A percentile compares a stretch with the other conserved stretches of the same genome.
These are phyloP conservation scores for Hypericum perforatum DNA, from an alignment of 345 rosid genomes.

Conservation along the genomic window DNA sequence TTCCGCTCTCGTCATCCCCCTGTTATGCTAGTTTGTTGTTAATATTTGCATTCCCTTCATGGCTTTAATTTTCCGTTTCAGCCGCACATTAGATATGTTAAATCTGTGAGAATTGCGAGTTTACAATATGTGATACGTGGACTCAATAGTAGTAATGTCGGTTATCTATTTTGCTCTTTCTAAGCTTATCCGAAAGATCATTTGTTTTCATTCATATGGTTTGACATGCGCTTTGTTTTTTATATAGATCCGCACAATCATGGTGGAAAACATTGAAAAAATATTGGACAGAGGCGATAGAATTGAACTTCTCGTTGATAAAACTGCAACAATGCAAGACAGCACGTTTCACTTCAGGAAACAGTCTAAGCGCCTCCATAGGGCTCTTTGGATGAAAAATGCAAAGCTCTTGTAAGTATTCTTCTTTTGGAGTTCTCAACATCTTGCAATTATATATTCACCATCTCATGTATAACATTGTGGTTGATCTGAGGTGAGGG, in stretches of 20 bases:
- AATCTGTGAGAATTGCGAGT: no score
- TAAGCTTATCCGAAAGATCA: background rate
- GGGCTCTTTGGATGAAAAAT: conserved; percentile 98
- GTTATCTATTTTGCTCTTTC: no score
- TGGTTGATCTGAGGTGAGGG: no score
- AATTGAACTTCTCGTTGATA: conserved; percentile 93
- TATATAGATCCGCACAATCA: conserved; percentile 70
- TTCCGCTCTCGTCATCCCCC: background rate
- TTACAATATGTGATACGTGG: no score
- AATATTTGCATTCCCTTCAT: no score
- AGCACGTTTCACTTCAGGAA: conserved; percentile 84
- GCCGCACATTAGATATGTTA: no score
- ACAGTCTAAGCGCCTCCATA: conserved; percentile 83
- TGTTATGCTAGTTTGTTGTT: no score
- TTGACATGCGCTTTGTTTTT: conserved; percentile 1
- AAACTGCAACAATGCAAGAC: conserved; percentile 94
- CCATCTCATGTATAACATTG: no score
- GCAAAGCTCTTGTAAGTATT: conserved; percentile 76
- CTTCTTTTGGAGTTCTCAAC: background rate
- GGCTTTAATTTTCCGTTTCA: no score
- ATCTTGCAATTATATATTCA: no score
- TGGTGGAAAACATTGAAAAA: conserved; percentile 97
- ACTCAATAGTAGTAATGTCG: no score
- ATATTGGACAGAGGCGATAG: conserved; percentile 94
- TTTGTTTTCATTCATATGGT: conserved; percentile 1